Evolutionary conservation across 1,284 basidiomycete species (phyloP).

Genomic region (Ustilago cynodontis): DNA sequence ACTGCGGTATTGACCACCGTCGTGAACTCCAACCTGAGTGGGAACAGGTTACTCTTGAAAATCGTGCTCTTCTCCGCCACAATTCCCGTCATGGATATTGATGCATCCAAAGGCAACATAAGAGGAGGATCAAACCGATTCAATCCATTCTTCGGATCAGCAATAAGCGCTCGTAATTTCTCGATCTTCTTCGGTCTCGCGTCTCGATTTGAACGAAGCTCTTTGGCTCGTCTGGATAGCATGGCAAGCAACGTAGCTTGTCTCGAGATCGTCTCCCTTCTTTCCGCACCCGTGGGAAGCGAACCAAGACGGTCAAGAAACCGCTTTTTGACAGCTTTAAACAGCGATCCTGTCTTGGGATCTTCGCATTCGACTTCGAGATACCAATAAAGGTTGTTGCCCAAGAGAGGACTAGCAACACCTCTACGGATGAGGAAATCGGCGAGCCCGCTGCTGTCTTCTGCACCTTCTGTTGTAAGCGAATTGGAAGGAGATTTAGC

Average conservation of each 20-base stretch:
- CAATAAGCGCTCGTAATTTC: conserved; percentile 84
- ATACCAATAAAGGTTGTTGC: conserved; percentile 96
- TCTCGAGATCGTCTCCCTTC: conserved; percentile 67
- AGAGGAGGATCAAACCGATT: conserved; percentile 65
- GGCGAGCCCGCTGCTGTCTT: conserved; percentile 43
- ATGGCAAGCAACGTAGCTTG: conserved; percentile 81
- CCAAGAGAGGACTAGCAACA: conserved; percentile 83
- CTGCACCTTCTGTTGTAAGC: conserved; percentile 10
- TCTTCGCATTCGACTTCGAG: conserved; percentile 92
- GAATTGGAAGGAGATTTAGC: conserved; percentile 28
- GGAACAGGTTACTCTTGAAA: conserved; percentile 97
- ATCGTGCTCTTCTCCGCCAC: conserved; percentile 90
- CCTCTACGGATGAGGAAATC: conserved; percentile 86
- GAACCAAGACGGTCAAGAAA: conserved; percentile 78
- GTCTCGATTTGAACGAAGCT: conserved; percentile 90
- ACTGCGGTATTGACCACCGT: conserved; percentile 19
- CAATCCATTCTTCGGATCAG: conserved; percentile 82
- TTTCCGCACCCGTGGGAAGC: conserved; percentile 17
- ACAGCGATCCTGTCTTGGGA: conserved; percentile 83
- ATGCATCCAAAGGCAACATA: conserved; percentile 85
- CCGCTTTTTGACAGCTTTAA: conserved; percentile 85
- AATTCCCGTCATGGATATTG: conserved; percentile 84
- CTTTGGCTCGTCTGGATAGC: conserved; percentile 84
- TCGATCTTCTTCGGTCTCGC: conserved; percentile 96
- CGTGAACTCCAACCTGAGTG: conserved; percentile 85